phyloP scores from a whole-genome alignment of 257 asterid species.

The Knoxia roxburghii region DNA sequence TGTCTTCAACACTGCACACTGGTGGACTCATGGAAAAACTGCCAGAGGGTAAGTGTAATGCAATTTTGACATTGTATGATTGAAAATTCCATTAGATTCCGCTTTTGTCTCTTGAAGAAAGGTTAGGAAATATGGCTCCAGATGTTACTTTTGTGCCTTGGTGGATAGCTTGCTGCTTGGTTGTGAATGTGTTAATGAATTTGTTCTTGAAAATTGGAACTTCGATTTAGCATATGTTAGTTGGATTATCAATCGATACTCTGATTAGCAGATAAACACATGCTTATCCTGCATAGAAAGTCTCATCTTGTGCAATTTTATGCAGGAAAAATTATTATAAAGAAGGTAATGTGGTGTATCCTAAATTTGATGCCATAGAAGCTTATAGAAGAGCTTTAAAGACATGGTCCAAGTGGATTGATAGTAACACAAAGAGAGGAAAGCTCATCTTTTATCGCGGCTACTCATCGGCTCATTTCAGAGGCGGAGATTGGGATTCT shows the following conservation, averaged over 20 bases:
- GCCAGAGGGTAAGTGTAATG: slow-evolving; percentile 65
- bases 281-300: background rate
- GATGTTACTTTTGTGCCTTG: background rate
- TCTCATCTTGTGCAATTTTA: slow-evolving; percentile 1
- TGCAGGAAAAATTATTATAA: slow-evolving; percentile 86
- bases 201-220: background rate
- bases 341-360: slow-evolving; percentile 66
- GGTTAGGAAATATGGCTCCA: background rate
- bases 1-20: slow-evolving; percentile 87
- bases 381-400: slow-evolving; percentile 80
- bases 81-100: background rate
- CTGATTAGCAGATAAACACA: background rate
- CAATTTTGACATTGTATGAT: background rate
- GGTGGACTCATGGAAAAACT: slow-evolving; percentile 99
- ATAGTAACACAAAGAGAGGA: slow-evolving; percentile 31
- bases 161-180: background rate
- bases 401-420: slow-evolving; percentile 92
- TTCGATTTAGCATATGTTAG: background rate
- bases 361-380: slow-evolving; percentile 73
- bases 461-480: slow-evolving; percentile 94
- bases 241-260: background rate
- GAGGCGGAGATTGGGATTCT: slow-evolving; percentile 99
- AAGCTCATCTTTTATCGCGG: slow-evolving; percentile 84
- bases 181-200: background rate
- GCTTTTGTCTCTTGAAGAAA: background rate